Evolutionary conservation across 108 stramenopile genomes (phyloP), one percentile per base, ranked within the genome.

Genomic region (Skeletonema marinoi): DNA sequence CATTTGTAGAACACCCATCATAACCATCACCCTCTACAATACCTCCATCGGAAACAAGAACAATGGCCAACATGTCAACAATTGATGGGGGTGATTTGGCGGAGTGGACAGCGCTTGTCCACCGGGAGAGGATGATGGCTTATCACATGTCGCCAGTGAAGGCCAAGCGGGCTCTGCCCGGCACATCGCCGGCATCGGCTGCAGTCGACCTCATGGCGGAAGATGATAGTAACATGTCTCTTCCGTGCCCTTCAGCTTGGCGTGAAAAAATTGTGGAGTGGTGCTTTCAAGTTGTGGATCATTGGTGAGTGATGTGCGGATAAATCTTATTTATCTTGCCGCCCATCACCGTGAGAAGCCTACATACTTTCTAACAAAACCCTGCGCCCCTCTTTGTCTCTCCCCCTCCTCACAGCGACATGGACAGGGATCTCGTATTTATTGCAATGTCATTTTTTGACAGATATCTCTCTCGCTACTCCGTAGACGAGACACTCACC

Each of bases 191-290:
- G 7, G 7, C 54, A 1, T 25, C 21, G 54, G 9, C 54, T 29
- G 54, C 25, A 2, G 54, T n/a, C 8, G 54, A 25, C 7, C 21
- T n/a, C 54, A 19, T 51, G 3, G 4, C 25, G 9, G 54, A 56
- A 17, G 54, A 25, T 29, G 54, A 56, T 9, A 25, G 9, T 10
- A 10, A 25, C 54, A 25, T 25, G 6, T 56, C 2, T 56, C 54
- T 56, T 56, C 54, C 54, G 0, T 56, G 54, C 7, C 54, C 54
- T 56, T 56, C 54, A 3, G 64, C 48, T 9, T 69, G 68, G 68
- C 68, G 68, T 32, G 54, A 59, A 19, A 69, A 60, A 63, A 69
- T 69, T 69, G 48, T 54, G 32, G 68, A 69, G 56, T 69, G 68
- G 68, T 59, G 61, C 60, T 69, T 63, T 16, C 68, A 69, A 21